These are phyloP conservation scores for Leccinum insolens DNA, from an alignment of 1,284 basidiomycete species.

Conservation along the genomic window DNA sequence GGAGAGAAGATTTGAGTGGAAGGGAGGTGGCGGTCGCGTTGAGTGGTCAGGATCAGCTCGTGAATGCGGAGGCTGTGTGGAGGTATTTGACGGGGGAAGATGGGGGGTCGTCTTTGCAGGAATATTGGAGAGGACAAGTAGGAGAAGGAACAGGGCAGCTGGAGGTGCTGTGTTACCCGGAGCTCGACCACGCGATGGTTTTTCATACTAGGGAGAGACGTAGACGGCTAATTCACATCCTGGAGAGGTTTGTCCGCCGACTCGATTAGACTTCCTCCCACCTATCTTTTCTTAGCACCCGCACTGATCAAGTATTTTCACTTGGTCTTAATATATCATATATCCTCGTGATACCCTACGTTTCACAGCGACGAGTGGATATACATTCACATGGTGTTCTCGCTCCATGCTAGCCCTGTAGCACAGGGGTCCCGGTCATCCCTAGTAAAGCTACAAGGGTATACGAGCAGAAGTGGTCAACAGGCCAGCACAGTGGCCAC, in stretches of 20 bases:
- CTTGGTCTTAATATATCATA: neutral
- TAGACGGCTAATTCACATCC: constrained; percentile 41
- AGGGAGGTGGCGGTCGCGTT: constrained; percentile 45
- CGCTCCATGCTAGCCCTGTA: neutral
- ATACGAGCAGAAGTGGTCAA: neutral
- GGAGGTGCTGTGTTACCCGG: constrained; percentile 55
- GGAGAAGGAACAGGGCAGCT: constrained; percentile 25
- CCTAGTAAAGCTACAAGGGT: neutral
- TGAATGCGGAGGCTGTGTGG: constrained; percentile 52
- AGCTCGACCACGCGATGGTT: constrained; percentile 58
- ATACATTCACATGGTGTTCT: neutral
- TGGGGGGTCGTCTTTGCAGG: constrained; percentile 12
- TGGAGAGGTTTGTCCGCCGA: constrained; percentile 38
- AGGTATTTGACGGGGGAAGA: constrained; percentile 53
- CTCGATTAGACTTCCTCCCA: neutral
- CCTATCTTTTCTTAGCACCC: neutral
- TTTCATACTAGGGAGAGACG: constrained; percentile 47
- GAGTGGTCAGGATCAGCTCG: constrained; percentile 60
- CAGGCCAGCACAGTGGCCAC: neutral
- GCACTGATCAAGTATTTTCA: neutral
- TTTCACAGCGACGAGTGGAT: neutral
- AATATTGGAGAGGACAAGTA: constrained; percentile 36
- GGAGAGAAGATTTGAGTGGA: constrained; percentile 55
- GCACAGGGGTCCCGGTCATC: neutral
- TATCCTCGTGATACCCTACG: neutral